A percentile compares a stretch with the other conserved stretches of the same genome.
Evolutionary conservation across 2,329 filamentous ascomycete species (phyloP).

Genomic region (Xylaria sp.): DNA sequence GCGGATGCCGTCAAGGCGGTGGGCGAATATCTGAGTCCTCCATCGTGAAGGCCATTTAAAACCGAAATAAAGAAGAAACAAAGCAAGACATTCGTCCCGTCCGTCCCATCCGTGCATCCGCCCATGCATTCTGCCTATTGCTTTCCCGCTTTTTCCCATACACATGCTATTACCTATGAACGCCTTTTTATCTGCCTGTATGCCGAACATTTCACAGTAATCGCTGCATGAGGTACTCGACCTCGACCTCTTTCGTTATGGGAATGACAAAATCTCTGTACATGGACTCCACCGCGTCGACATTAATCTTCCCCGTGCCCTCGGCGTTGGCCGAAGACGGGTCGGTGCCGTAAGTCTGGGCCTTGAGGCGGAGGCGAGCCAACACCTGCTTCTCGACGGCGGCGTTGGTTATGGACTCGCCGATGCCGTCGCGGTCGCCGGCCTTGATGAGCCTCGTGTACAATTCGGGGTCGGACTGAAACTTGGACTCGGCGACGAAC

Average conservation of each 20-base stretch:
- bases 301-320: constrained; percentile 83
- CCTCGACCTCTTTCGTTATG: constrained; percentile 96
- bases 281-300: constrained; percentile 89
- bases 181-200: constrained; percentile 21
- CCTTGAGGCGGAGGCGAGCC: constrained; percentile 86
- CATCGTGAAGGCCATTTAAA: constrained; percentile 51
- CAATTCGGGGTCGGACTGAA: constrained; percentile 79
- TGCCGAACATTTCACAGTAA: constrained; percentile 59
- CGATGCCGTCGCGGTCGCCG: constrained; percentile 82
- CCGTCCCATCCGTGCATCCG: background rate
- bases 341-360: constrained; percentile 91
- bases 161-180: constrained; percentile 27
- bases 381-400: constrained; percentile 92
- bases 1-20: constrained; percentile 79
- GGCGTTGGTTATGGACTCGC: constrained; percentile 87
- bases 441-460: constrained; percentile 87
- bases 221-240: constrained; percentile 97
- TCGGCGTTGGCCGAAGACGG: constrained; percentile 70
- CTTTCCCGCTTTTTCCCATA: constrained; percentile 16
- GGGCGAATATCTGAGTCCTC: constrained; percentile 74
- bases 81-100: constrained; percentile 13
- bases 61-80: constrained; percentile 20
- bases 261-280: constrained; percentile 95
- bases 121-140: background rate
- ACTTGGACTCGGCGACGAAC: constrained; percentile 97